Base-by-base conservation (phyloP, 176 grass and related monocot genomes). In the Guadua angustifolia region DNA sequence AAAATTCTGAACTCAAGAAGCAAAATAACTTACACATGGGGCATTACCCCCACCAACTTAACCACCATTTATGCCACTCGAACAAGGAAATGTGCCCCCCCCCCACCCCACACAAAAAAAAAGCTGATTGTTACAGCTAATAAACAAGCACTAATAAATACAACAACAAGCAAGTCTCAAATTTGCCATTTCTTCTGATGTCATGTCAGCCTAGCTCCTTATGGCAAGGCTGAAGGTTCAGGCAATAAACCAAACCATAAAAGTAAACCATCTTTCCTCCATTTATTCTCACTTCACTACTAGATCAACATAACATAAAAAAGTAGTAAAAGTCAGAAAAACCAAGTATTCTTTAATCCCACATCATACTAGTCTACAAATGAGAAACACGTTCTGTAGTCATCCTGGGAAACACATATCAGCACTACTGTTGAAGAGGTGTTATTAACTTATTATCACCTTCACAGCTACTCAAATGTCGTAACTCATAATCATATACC, bases 361-460 rank as follows among this genome's bases (percentile, higher is more conserved):
- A 58, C n/a, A 79, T 66, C 49, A 79, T 57, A 33, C 21, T 73
- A 66, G 45, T 53, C 5, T 56, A 55, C 38, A 47, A 65, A 22
- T 64, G 42, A 77, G 66, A 47, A 57, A 58, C 40, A 80, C 74
- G 45, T 68, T 9, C 66, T 69, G 44, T 79, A 58, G 16, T 29
- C 19, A 74, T 75, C 49, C 40, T 25, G 10, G 19, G 36, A 86
- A 45, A 78, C 43, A 12, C 26, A 82, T 15, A 16, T 82, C 69
- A 72, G 59, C 9, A 29, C 25, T 35, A 32, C n/a, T 40, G 3
- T 74, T 39, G 16, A 67, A 45, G 9, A 58, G 16, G 43, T 62
- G 29, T 24, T 74, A 42, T 2, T 35, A 17, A 9, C 51, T 24
- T 74, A 42, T 2, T 35, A 17, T 14, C 51, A 75, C 17, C 69